These are phyloP conservation scores for Clathrospora elynae DNA, from an alignment of 2,329 filamentous ascomycete species.

Conservation along the genomic window DNA sequence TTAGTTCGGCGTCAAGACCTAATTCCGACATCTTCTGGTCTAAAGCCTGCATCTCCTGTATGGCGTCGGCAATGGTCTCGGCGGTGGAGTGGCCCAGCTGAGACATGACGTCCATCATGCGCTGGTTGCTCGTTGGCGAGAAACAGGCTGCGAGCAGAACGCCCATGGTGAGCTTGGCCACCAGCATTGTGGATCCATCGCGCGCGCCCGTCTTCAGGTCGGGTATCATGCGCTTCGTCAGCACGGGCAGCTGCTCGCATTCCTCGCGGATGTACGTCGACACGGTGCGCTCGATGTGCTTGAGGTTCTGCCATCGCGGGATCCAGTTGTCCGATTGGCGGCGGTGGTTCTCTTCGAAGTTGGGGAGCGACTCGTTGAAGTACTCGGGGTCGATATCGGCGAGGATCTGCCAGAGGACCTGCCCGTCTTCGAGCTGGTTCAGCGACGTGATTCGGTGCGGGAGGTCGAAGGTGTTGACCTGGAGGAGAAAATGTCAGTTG, in stretches of 20 bases:
- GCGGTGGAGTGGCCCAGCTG: slow-evolving; percentile 46
- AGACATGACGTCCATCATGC: slow-evolving; percentile 52
- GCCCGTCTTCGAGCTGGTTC: slow-evolving; percentile 54
- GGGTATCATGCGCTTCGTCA: slow-evolving; percentile 49
- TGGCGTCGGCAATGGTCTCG: slow-evolving; percentile 48
- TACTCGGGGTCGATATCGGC: slow-evolving; percentile 55
- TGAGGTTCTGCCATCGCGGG: slow-evolving; percentile 59
- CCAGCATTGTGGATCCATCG: slow-evolving; percentile 51
- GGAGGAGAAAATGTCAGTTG: slow-evolving; percentile 11
- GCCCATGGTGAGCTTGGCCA: slow-evolving; percentile 53
- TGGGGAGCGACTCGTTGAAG: slow-evolving; percentile 55
- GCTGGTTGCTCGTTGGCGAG: slow-evolving; percentile 54
- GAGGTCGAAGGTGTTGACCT: slow-evolving; percentile 54
- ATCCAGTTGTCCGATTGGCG: slow-evolving; percentile 56
- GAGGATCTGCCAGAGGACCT: slow-evolving; percentile 56
- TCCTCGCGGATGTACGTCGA: slow-evolving; percentile 57
- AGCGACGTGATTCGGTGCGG: slow-evolving; percentile 46
- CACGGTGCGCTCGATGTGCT: slow-evolving; percentile 56
- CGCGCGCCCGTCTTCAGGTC: slow-evolving; percentile 57
- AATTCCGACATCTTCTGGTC: slow-evolving; percentile 45
- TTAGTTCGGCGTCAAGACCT: slow-evolving; percentile 44
- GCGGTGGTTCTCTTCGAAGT: slow-evolving; percentile 50
- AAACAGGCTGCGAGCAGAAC: slow-evolving; percentile 56
- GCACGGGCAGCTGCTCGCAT: slow-evolving; percentile 48
- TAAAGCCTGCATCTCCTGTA: slow-evolving; percentile 48